phyloP scores from a whole-genome alignment of 139 green algal species.

The Chlorella sp. region DNA sequence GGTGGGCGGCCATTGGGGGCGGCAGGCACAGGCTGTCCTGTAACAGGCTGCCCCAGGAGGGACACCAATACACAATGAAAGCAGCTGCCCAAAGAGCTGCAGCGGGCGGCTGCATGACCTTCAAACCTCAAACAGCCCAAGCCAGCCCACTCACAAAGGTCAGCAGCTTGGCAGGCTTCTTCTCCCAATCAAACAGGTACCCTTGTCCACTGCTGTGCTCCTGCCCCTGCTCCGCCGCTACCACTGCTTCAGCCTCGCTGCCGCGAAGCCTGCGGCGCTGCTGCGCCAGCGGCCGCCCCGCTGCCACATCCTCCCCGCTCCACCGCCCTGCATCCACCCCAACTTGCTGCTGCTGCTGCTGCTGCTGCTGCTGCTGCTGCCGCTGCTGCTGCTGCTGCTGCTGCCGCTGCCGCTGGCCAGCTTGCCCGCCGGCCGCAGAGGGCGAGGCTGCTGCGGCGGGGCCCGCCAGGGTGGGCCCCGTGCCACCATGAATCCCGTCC shows the following conservation, averaged over 20 bases:
- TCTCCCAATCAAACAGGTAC: slow-evolving; percentile 17
- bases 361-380: neutral
- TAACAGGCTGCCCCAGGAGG: too few species aligned
- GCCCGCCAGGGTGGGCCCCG: slow-evolving; percentile 27
- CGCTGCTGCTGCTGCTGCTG: neutral
- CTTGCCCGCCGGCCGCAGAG: neutral
- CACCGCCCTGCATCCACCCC: neutral
- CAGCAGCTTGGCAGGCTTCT: slow-evolving; percentile 31
- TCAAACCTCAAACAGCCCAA: neutral
- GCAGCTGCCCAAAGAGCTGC: neutral
- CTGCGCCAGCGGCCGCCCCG: slow-evolving; percentile 1
- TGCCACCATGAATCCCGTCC: slow-evolving; percentile 22
- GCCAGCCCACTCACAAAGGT: slow-evolving; percentile 24
- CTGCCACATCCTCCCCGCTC: neutral
- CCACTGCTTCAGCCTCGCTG: neutral
- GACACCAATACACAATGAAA: neutral
- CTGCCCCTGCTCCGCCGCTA: neutral
- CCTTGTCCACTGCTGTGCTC: neutral
- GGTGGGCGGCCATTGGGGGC: too few species aligned
- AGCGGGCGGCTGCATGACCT: neutral
- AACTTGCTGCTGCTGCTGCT: neutral
- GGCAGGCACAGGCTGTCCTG: too few species aligned
- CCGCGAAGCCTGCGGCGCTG: slow-evolving; percentile 8
- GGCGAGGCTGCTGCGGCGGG: neutral
- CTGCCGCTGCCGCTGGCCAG: neutral